Evolutionary conservation across 2,329 filamentous ascomycete species (phyloP), one percentile per base, ranked within the genome.

Genomic region (Nigrospora sphaerica): DNA sequence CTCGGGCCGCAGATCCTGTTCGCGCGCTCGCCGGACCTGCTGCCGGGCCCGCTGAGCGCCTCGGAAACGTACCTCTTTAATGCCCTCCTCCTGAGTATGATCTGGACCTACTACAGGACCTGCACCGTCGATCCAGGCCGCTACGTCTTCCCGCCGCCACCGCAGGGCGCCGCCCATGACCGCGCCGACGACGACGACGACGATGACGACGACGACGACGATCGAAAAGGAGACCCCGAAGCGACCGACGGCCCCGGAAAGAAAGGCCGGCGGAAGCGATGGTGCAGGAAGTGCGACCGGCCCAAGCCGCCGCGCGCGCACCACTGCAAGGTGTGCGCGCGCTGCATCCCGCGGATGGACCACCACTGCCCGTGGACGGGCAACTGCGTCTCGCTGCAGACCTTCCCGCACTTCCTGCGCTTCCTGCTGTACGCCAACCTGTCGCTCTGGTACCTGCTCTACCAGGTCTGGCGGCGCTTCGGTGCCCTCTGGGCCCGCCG

Each of bases 321-420:
- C 71, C 88, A 95, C 71, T 95, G 88, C 68, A 83, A 82, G 52
- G 78, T 79, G 54, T 95, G 88, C 68, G 72, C 72, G 52, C 80
- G 83, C 56, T 90, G 86, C 64, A 78, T 90, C 42, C 84, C 85
- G 34, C 85, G 81, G 66, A 91, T 91, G 86, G 86, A 91, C 67
- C 86, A 90, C 67, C 87, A 95, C 68, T 93, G 88, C 60, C 86
- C 88, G 3, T 93, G 88, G 88, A 92, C 86, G 4, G 72, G 69
- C 50, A 92, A 91, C 66, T 95, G 88, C 69, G 86, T 93, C 45
- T 90, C 86, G 12, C 78, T 90, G 63, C 83, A 82, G 49, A 91
- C 86, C 1, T 87, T 90, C 57, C 88, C 88, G 9, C 84, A 92
- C 67, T 93, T 93, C 65, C 53, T 90, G 40, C 86, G 88, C 56